Percentiles rank a stretch among this genome's conserved stretches.
phyloP scores from a whole-genome alignment of 2,329 filamentous ascomycete species.

The Phialemoniopsis sp. region DNA sequence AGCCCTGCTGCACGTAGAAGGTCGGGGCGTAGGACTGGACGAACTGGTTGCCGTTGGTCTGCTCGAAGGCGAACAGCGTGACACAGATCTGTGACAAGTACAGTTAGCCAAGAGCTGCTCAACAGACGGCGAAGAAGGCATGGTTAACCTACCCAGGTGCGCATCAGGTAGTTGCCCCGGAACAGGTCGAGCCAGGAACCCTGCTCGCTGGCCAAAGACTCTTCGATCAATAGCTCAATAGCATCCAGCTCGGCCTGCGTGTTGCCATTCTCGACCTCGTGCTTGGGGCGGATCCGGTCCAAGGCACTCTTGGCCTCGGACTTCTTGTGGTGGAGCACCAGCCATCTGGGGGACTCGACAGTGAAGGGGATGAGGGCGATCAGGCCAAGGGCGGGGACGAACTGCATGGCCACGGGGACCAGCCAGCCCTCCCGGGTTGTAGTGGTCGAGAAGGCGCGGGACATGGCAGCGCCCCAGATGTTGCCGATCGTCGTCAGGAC shows the following conservation, averaged over 20 bases:
- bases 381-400: conserved; percentile 25
- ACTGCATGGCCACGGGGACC: conserved; percentile 29
- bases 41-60: conserved; percentile 12
- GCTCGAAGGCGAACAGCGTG: conserved; percentile 10
- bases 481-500: conserved; percentile 8
- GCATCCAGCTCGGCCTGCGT: conserved; percentile 8
- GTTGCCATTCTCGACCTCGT: conserved; percentile 27
- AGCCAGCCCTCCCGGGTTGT: conserved; percentile 23
- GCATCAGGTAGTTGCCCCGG: conserved; percentile 8
- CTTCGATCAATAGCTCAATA: conserved; percentile 4
- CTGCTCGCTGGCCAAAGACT: conserved; percentile 1
- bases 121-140: neutral
- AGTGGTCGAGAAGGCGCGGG: conserved; percentile 14
- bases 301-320: conserved; percentile 5
- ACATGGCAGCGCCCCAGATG: conserved; percentile 13
- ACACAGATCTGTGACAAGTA: conserved; percentile 6
- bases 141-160: conserved; percentile 5
- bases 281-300: conserved; percentile 5
- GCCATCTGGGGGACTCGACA: conserved; percentile 13
- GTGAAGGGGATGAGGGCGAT: conserved; percentile 14
- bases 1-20: conserved; percentile 10
- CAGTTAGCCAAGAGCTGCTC: neutral
- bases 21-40: conserved; percentile 9
- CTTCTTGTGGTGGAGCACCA: conserved; percentile 9
- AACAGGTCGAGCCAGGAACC: conserved; percentile 8